Evolutionary conservation across 352 stramenopile species (phyloP), one percentile per base, ranked within the genome.

Genomic region (Globisporangium radiosum): DNA sequence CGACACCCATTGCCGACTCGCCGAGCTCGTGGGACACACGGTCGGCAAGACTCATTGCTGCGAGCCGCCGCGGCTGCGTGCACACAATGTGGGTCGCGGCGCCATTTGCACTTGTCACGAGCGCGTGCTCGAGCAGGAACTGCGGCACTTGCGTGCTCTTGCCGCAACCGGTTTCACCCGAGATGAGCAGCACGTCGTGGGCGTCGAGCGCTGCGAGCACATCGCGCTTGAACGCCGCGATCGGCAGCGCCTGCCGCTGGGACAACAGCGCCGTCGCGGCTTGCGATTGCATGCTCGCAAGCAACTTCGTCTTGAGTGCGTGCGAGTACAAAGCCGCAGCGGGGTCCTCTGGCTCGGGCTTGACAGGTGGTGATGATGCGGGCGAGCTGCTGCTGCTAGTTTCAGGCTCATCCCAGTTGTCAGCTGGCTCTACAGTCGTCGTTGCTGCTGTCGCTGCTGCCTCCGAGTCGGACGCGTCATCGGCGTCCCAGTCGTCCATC

Each of bases 121-220:
- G 78, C 61, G 83, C 69, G 33, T 98, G 78, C 62, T 99, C 93
- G 1, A 99, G 76, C 40, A 99, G 78, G 44, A 98, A 99, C 63
- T 99, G 96, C 38, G 96, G 96, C 19, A 99, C 96, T 66, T 99
- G 96, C 4, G 95, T 98, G 56, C 88, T 97, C 58, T 98, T 98
- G 14, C 94, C 95, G 63, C 89, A 98, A 38, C 95, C 94, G 33
- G 94, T 99, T 54, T 98, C 95, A 25, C 95, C 96, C 1, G 90
- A 98, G 3, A 99, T 84, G 8, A 99, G 68, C 33, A 99, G 74
- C 14, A 99, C 94, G 44, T 98, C 72, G 64, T 96, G 82, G 15
- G 68, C 53, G 15, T 67, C 66, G 19, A 99, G 52, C 38, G 82
- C 72, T 0, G 76, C 62, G 9, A 98, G 59, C 47, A 99, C 83